Base-by-base conservation (phyloP, 768 basidiomycete species). In the Boletellus emodensis region DNA sequence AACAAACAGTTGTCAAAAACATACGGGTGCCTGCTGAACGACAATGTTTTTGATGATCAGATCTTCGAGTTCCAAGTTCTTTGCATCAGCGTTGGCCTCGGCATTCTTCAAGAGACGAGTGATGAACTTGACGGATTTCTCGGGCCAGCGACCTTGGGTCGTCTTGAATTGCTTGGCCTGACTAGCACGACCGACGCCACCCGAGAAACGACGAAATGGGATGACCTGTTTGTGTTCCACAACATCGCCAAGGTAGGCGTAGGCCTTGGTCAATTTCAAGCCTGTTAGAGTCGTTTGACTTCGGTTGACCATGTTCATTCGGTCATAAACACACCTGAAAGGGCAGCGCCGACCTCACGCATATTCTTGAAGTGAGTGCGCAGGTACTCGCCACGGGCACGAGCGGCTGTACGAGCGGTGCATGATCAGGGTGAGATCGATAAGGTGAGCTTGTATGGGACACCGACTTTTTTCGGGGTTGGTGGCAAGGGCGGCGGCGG, bases 331-430 rank as follows among this genome's bases (percentile, higher is more conserved):
- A 64, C 58, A 92, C 94, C 94, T 58, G 85, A 82, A 57, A 97
- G 78, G 59, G 90, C 93, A 58, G 95, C 95, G 45, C 90, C 94
- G 49, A 98, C 96, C 75, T 99, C 96, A 57, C 91, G 86, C 92
- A 96, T 98, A 83, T 98, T 99, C 87, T 99, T 99, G 85, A 96
- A 99, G 79, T 97, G 95, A 42, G 96, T 98, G 64, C 94, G 90
- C 67, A 96, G 84, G 81, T 97, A 94, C 78, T 95, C 93, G 64
- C 94, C 94, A 65, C 89, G 88, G 52, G 94, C 88, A 67, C 83
- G 87, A 65, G 94, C 85, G 71, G 90, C 92, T 95, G 70, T 35
- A 69, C 43, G 57, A 53, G 51, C 32, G 34, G 13, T 40, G 37
- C 2, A 38, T 43, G 40, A 36, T 46, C 40, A 33, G 13, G 24